Conservation (phyloP, 164 flowering plant species). For the Tetrastigma voinierianum region DNA sequence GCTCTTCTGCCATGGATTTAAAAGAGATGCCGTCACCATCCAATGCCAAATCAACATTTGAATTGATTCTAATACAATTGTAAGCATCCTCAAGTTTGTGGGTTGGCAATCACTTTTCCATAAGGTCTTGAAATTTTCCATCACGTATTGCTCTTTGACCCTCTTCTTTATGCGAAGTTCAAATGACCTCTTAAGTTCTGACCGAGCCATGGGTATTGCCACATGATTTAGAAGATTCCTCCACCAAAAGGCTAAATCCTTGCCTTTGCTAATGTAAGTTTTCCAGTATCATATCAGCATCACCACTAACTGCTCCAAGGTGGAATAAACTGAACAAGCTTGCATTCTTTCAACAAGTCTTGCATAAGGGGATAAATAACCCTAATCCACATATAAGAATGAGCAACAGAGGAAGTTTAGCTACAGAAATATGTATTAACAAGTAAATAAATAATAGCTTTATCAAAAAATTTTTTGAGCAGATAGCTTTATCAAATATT, state of each 20-base stretch:
- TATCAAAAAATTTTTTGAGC: too few species aligned
- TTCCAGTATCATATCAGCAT: conserved; percentile 12
- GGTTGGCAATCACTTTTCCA: conserved; percentile 74
- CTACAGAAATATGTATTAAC: too few species aligned
- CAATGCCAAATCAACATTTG: conserved; percentile 51
- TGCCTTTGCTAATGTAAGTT: conserved; percentile 48
- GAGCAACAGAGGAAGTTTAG: too few species aligned
- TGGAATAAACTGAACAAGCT: conserved; percentile 16
- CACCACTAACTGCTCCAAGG: conserved; percentile 10
- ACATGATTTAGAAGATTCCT: conserved; percentile 43
- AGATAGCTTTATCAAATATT: too few species aligned
- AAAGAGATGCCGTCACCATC: conserved; percentile 39
- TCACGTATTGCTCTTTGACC: conserved; percentile 68
- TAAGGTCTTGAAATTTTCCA: conserved; percentile 70
- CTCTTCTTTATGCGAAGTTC: conserved; percentile 79
- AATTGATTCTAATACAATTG: conserved; percentile 53
- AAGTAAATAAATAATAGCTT: too few species aligned
- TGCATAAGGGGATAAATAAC: conserved; percentile 16
- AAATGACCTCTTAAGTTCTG: conserved; percentile 60
- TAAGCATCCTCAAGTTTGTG: conserved; percentile 79
- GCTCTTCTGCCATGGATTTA: conserved; percentile 62
- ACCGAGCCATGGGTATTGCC: conserved; percentile 36
- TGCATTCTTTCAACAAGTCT: conserved; percentile 8
- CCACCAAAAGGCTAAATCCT: conserved; percentile 67
- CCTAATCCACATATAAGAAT: neutral